Conservation (phyloP, 2,329 filamentous ascomycete genomes). For the Alternaria consortialis region DNA sequence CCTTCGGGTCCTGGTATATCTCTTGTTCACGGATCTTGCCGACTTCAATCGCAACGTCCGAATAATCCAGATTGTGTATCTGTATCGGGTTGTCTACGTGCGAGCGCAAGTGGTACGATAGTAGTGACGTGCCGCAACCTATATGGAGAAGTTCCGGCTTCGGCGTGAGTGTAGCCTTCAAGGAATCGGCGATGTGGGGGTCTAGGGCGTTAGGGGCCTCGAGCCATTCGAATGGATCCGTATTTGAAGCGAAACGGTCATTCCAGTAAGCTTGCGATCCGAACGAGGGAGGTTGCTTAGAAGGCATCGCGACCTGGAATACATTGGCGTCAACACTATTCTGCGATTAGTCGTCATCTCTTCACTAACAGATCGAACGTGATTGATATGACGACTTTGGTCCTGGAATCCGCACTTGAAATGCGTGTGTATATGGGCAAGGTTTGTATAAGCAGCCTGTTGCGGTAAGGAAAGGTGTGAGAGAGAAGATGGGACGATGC, state of each 20-base stretch:
- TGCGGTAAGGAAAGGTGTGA: not conserved
- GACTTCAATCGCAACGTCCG: slow-evolving; percentile 45
- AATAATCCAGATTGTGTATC: slow-evolving; percentile 53
- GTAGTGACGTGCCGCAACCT: slow-evolving; percentile 51
- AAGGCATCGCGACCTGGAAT: slow-evolving; percentile 4
- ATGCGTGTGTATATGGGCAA: not conserved
- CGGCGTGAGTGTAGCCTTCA: slow-evolving; percentile 20
- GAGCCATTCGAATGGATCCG: slow-evolving; percentile 52
- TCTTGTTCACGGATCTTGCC: slow-evolving; percentile 44
- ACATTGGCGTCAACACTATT: slow-evolving; percentile 1
- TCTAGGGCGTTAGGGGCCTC: slow-evolving; percentile 43
- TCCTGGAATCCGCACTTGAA: not conserved
- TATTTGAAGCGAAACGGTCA: slow-evolving; percentile 45
- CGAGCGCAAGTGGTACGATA: slow-evolving; percentile 49
- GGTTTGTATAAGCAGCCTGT: not conserved
- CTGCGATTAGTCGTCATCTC: slow-evolving; percentile 6
- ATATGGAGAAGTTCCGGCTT: slow-evolving; percentile 48
- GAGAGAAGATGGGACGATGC: not conserved
- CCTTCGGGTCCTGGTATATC: slow-evolving; percentile 16
- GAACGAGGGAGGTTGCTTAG: slow-evolving; percentile 41
- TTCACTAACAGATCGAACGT: slow-evolving; percentile 7
- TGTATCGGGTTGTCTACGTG: slow-evolving; percentile 42
- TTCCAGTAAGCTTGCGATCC: slow-evolving; percentile 51
- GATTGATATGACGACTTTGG: not conserved
- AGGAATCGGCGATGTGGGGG: slow-evolving; percentile 34